A percentile compares a stretch with the other conserved stretches of the same genome.
Evolutionary conservation across 2,329 filamentous ascomycete species (phyloP).

Genomic region (Ophiocordyceps camponoti-leonardi): DNA sequence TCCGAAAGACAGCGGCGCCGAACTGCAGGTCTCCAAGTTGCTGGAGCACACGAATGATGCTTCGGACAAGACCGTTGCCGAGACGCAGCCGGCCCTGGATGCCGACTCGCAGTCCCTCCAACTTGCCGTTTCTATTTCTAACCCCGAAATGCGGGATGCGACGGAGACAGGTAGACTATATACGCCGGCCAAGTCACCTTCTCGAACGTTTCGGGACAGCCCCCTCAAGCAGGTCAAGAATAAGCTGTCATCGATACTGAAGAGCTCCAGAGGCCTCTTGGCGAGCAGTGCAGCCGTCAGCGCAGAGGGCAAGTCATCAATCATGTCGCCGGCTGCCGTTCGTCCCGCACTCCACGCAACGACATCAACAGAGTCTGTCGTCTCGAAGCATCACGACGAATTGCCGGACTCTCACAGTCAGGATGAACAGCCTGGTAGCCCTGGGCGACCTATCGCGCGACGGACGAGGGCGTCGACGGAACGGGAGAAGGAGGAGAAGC

Average conservation of each 20-base stretch:
- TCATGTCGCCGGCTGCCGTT: constrained; percentile 35
- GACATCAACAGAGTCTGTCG: constrained; percentile 31
- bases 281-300: constrained; percentile 55
- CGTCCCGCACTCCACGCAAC: constrained; percentile 25
- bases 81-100: constrained; percentile 5
- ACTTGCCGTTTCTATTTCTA: constrained; percentile 45
- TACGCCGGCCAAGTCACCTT: constrained; percentile 38
- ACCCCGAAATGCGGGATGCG: constrained; percentile 33
- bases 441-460: constrained; percentile 23
- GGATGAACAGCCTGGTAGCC: constrained; percentile 16
- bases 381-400: constrained; percentile 9
- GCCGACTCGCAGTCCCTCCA: constrained; percentile 21
- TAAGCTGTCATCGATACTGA: constrained; percentile 79
- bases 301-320: constrained; percentile 38
- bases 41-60: constrained; percentile 36
- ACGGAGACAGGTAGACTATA: constrained; percentile 21
- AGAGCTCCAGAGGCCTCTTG: constrained; percentile 72
- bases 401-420: constrained; percentile 7
- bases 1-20: background rate
- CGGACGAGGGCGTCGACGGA: constrained; percentile 42
- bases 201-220: constrained; percentile 46
- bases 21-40: constrained; percentile 1
- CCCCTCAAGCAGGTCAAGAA: constrained; percentile 85
- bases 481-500: constrained; percentile 46
- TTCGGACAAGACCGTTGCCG: background rate